Evolutionary conservation across 164 flowering plant species (phyloP), one percentile per base, ranked within the genome.

Genomic region (Umbellularia californica): DNA sequence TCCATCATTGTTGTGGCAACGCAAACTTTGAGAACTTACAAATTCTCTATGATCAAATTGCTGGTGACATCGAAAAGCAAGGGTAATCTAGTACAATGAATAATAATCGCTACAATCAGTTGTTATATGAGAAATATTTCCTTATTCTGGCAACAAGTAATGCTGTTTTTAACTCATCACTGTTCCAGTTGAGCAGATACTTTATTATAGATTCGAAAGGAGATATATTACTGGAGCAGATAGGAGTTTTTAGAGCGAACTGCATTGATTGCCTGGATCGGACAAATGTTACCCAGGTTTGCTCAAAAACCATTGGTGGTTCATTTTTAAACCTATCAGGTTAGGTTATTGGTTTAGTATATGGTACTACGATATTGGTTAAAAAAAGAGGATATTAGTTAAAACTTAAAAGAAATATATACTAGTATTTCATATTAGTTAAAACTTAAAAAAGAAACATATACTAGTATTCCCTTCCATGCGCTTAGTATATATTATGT

Each of bases 221-320:
- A 76, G 79, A 85, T 60, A 83, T 88, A 76, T 33, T 90, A 70
- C 75, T 69, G 82, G 97, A 95, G 82, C 99, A 95, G 82, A 85
- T 77, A 76, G 99, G 99, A 77, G 75, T 89, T 74, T 70, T 88
- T 70, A 90, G 99, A 83, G 83, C 87, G 47, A 95, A 93, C 85
- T 95, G 99, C 85, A 92, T 95, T 72, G 98, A 95, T 81, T 95
- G 95, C 81, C 91, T 95, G 81, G 99, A 95, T 80, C 86, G 99
- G 73, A 93, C 99, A 72, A 95, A 93, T 83, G 99, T 93, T 75
- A 93, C 99, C 35, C 97, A 95, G 97, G 99, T 95, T 72, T 74
- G 81, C 33, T 35, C 47, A 41, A 41, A 41, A 7, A 41, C 47
- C 47, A 41, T 7, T 9, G 11, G 47, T 41, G 47, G 47, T 41